These are phyloP conservation scores for Cucumis sativus DNA, from an alignment of 306 rosid genomes.

Conservation along the genomic window Cucumber_9930_V3 NC_026659.2:25059001-25059500, in stretches of 20 bases:
- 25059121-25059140: neutral
- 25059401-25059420: constrained; percentile 66
- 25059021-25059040: constrained; percentile 50
- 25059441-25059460: constrained; percentile 76
- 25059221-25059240: constrained; percentile 17
- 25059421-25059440: constrained; percentile 56
- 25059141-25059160: neutral
- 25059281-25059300: constrained; percentile 58
- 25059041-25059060: constrained; percentile 2
- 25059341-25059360: neutral
- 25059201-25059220: neutral
- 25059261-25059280: constrained; percentile 46
- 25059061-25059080: neutral
- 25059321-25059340: neutral
- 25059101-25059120: neutral
- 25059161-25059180: neutral
- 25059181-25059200: neutral
- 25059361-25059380: neutral
- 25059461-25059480: constrained; percentile 87
- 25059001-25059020: constrained; percentile 92
- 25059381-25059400: constrained; percentile 3
- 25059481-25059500: constrained; percentile 80
- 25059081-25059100: neutral
- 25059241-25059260: constrained; percentile 60
- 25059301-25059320: neutral